These are phyloP conservation scores for Chlorella sorokiniana DNA, from an alignment of 139 green algal species.

Conservation along the genomic window DNA sequence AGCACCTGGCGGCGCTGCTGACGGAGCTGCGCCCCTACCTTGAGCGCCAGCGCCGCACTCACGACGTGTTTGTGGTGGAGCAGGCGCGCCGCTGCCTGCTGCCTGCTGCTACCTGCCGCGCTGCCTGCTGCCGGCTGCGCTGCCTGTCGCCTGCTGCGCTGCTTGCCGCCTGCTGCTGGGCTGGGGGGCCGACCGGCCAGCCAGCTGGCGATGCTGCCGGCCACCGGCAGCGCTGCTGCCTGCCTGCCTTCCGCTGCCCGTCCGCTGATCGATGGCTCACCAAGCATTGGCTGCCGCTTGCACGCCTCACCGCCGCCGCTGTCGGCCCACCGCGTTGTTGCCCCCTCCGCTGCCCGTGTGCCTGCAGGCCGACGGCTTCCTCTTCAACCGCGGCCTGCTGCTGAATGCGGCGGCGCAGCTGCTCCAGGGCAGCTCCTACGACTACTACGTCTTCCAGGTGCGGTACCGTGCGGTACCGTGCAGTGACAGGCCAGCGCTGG, in stretches of 20 bases:
- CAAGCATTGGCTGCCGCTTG: too few species aligned
- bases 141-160: neutral
- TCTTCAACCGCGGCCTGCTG: constrained; percentile 50
- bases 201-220: neutral
- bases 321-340: too few species aligned
- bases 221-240: neutral
- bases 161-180: neutral
- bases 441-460: constrained; percentile 48
- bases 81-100: constrained; percentile 35
- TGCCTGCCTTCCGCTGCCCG: neutral
- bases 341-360: neutral
- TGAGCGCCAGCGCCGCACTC: constrained; percentile 13
- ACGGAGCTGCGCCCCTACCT: constrained; percentile 30
- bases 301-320: too few species aligned
- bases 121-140: neutral
- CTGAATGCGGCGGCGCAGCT: constrained; percentile 47
- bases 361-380: constrained; percentile 9
- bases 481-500: too few species aligned
- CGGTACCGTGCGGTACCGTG: neutral
- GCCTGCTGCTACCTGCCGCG: neutral
- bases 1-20: constrained; percentile 33
- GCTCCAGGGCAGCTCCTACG: constrained; percentile 34
- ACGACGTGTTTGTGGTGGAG: constrained; percentile 49
- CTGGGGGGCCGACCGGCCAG: neutral
- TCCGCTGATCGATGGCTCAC: too few species aligned